A percentile compares a stretch with the other conserved stretches of the same genome.
phyloP scores from a whole-genome alignment of 192 early-diverging fungal species.

The Coemansia javaensis region DNA sequence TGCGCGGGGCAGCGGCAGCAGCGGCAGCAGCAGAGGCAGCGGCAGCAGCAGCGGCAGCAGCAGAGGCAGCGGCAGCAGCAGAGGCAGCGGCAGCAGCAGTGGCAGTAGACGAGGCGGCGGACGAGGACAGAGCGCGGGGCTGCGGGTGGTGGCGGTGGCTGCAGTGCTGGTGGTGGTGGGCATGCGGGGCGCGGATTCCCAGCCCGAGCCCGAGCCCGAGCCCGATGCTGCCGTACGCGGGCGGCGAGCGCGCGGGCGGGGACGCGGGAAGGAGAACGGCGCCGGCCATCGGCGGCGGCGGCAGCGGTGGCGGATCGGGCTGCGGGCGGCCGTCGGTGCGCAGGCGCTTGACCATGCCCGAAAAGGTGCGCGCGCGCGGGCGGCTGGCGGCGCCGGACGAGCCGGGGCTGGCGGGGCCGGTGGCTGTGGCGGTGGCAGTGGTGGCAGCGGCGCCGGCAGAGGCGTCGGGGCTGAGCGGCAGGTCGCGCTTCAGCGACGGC shows the following conservation, averaged over 20 bases:
- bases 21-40: too few species aligned
- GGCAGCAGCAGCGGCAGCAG: too few species aligned
- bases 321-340: conserved; percentile 3
- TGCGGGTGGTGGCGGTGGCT: too few species aligned
- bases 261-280: not conserved
- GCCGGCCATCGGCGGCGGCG: too few species aligned
- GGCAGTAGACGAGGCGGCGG: too few species aligned
- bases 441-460: not conserved
- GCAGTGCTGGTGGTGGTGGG: not conserved
- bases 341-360: conserved; percentile 32
- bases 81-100: too few species aligned
- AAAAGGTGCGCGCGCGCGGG: conserved; percentile 27
- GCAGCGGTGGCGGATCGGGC: not conserved
- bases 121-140: too few species aligned
- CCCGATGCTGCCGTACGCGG: conserved; percentile 6
- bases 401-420: too few species aligned
- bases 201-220: too few species aligned
- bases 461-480: conserved; percentile 13
- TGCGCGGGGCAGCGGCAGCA: too few species aligned
- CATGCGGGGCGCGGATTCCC: conserved; percentile 2
- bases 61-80: too few species aligned
- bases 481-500: conserved; percentile 30
- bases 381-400: not conserved
- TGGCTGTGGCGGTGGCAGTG: too few species aligned
- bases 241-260: not conserved